Base-by-base conservation (phyloP, 495 filamentous ascomycete genomes). In the Penicillium soppii region DNA sequence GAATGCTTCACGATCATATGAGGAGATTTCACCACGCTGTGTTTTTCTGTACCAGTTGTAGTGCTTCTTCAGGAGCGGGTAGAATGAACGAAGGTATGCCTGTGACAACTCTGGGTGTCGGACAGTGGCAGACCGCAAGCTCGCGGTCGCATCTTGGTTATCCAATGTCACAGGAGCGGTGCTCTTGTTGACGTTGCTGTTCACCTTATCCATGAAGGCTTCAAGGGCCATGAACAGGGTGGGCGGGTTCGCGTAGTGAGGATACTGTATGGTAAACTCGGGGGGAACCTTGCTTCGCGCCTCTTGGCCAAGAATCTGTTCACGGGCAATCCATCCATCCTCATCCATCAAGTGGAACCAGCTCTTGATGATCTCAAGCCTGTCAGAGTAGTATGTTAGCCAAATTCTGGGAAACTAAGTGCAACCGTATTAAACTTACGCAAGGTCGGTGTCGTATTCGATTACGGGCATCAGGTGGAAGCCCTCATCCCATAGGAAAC, bases 181-280 rank as follows among this genome's bases (percentile, higher is more conserved):
- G 43, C 61, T 61, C 50, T 69, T 52, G 43, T 75, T 72, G 20
- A 48, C 68, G 22, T 73, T 72, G 22, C 53, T 66, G 25, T 76
- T 73, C 15, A 95, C 74, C 61, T 86, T 92, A 56, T 90, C 85
- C 50, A 96, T 76, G 56, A 96, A 91, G 12, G 77, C 76, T 51
- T 94, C 88, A 13, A 98, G 67, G 41, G 94, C 83, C 55, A 97
- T 81, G 71, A 96, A 97, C 5, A 98, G 80, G 1, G 94, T 97
- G n/a, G 94, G 94, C 0, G 94, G 95, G 68, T 98, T 98, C 41
- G 94, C 94, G 60, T 97, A 97, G 67, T 97, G 94, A 22, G 94
- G 94, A 66, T 97, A 97, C 59, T 98, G 94, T 25, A 89, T 80
- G 53, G 96, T 95, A 66, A 98, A 98, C 67, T 98, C 92, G n/a